phyloP scores from a whole-genome alignment of 106 monocot genomes.

The Dactylorhiza incarnata region DNA sequence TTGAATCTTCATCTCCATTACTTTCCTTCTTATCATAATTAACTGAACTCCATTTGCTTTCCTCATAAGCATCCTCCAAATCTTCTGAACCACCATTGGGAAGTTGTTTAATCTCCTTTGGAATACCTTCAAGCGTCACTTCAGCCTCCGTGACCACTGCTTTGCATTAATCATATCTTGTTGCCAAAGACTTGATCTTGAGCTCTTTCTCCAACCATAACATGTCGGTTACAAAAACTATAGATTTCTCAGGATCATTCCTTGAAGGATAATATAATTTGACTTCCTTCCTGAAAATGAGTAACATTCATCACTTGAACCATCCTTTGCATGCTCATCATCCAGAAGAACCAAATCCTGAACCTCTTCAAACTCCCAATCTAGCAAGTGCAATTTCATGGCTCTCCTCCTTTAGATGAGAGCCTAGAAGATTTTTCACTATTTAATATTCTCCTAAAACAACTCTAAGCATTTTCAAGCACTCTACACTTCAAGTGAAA shows the following conservation, averaged over 20 bases:
- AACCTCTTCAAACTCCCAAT: no score
- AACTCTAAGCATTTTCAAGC: no score
- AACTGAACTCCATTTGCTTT: background rate
- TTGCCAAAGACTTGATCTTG: no score
- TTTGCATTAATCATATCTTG: no score
- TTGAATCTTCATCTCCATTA: background rate
- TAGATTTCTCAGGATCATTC: no score
- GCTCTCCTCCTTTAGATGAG: no score
- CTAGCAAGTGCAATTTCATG: no score
- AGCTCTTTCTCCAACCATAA: no score
- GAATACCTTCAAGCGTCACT: background rate
- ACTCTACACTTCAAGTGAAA: no score
- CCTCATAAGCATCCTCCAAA: background rate
- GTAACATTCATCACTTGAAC: slow-evolving; percentile 23
- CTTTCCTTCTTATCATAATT: background rate
- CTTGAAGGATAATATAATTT: slow-evolving; percentile 83
- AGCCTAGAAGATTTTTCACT: no score
- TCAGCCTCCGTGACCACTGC: background rate
- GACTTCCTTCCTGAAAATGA: slow-evolving; percentile 43
- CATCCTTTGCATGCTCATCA: slow-evolving; percentile 25
- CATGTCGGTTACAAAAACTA: no score
- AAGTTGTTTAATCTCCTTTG: background rate
- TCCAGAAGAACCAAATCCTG: slow-evolving; percentile 16
- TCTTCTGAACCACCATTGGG: background rate
- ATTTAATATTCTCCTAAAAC: no score